Base-by-base conservation (phyloP, 1,139 yeast genomes). In the Geotrichum phurueaensis region DNA sequence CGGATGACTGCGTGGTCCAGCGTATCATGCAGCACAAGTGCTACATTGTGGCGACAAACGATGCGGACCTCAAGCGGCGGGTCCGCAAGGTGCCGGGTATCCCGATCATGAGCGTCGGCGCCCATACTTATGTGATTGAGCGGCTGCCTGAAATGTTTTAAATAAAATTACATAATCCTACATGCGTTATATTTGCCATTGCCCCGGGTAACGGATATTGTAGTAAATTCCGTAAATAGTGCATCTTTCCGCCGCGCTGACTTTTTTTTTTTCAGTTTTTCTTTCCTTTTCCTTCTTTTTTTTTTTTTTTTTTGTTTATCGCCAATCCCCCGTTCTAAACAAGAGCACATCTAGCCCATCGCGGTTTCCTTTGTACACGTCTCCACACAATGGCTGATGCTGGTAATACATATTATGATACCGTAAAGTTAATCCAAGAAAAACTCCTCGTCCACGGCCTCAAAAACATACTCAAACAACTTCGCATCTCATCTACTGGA, bases 21-120 rank as follows among this genome's bases (percentile, higher is more conserved):
- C 80, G 99, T 67, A 96, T 94, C 6, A 82, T 92, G 75, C 98
- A 92, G 71, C 98, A 94, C 76, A 94, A 94, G 72, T 94, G 99
- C 75, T 94, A 85, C 71, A 92, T 94, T 61, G 98, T 94, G 51
- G 99, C 99, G 53, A 92, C 98, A 1, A 94, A 94, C 74, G 99
- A 94, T 85, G 97, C 96, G n/a, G 98, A 94, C 69, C 79, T 94
- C 71, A 94, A 94, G 74, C 84, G 97, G 71, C 82, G 99, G 73
- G 83, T 94, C 51, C 83, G 99, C 76, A 94, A 94, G 75, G 91
- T 94, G 18, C 99, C 98, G 0, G 99, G 99, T 69, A 89, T 94
- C 64, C 99, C 99, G 12, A 79, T 94, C 54, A 84, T 94, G 94
- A 90, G 96, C 74, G 99, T 94, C 20, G 99, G 98, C 54, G 89